Evolutionary conservation across 306 rosid genomes (phyloP).

Genomic region (Luffa acutangula): DNA sequence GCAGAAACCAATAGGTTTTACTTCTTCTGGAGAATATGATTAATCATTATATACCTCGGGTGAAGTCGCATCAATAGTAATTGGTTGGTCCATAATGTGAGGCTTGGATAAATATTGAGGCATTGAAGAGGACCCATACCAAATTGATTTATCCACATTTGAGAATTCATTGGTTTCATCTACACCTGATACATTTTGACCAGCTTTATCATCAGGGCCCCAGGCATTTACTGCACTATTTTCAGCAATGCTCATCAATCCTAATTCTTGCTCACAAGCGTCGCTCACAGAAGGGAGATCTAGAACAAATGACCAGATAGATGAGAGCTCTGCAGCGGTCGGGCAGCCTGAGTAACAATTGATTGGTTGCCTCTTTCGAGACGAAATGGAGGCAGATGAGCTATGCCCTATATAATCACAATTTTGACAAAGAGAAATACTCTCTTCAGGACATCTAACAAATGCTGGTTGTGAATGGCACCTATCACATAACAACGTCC

Average conservation of each 20-base stretch:
- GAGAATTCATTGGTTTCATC: conserved; percentile 24
- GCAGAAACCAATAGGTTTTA: background rate
- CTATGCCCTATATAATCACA: conserved; percentile 88
- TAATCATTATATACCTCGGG: conserved; percentile 48
- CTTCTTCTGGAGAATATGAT: background rate
- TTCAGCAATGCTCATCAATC: conserved; percentile 84
- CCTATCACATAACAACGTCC: conserved; percentile 80
- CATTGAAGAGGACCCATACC: conserved; percentile 40
- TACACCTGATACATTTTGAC: conserved; percentile 32
- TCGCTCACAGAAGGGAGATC: conserved; percentile 53
- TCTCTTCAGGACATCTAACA: conserved; percentile 78
- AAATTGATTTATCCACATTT: conserved; percentile 29
- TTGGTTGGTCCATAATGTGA: conserved; percentile 27
- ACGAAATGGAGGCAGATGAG: conserved; percentile 40
- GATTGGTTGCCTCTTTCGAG: conserved; percentile 67
- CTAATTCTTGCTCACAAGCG: conserved; percentile 79
- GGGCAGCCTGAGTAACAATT: conserved; percentile 91
- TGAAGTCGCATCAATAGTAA: conserved; percentile 27
- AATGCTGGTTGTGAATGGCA: conserved; percentile 74
- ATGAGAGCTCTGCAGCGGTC: conserved; percentile 76
- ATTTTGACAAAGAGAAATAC: conserved; percentile 77
- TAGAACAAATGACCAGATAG: conserved; percentile 77
- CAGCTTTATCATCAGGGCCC: conserved; percentile 31
- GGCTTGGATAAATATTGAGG: conserved; percentile 33
- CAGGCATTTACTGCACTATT: conserved; percentile 25